Evolutionary conservation across 2,329 filamentous ascomycete species (phyloP).

Genomic region (Beauveria rudraprayagi): DNA sequence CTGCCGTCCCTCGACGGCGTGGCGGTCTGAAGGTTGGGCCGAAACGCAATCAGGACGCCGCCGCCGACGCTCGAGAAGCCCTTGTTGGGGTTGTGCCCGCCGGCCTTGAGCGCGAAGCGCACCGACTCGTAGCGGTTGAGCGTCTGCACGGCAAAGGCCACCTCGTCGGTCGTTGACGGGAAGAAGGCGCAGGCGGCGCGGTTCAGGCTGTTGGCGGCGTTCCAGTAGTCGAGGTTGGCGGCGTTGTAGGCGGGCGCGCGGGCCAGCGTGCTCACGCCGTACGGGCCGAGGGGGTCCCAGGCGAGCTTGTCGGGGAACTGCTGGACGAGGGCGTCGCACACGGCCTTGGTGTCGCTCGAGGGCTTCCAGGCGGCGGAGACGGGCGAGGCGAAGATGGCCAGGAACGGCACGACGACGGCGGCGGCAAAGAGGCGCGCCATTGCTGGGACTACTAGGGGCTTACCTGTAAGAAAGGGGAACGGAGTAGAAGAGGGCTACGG

Average conservation of each 20-base stretch:
- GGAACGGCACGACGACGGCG: not conserved
- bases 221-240: conserved; percentile 15
- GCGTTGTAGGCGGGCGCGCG: conserved; percentile 8
- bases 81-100: conserved; percentile 30
- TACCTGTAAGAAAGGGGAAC: not conserved
- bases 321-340: conserved; percentile 12
- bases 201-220: conserved; percentile 11
- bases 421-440: not conserved
- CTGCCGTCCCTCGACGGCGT: conserved; percentile 16
- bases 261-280: not conserved
- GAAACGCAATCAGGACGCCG: conserved; percentile 28
- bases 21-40: conserved; percentile 20
- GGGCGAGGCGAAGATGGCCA: not conserved
- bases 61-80: conserved; percentile 26
- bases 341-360: conserved; percentile 10
- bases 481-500: not conserved
- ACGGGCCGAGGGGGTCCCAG: conserved; percentile 14
- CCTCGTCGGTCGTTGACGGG: conserved; percentile 24
- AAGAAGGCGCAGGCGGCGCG: conserved; percentile 28
- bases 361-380: not conserved
- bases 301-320: conserved; percentile 12
- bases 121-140: conserved; percentile 24
- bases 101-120: conserved; percentile 29
- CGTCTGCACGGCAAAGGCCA: conserved; percentile 23
- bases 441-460: not conserved